These are phyloP conservation scores for Pontederia crassipes DNA, from an alignment of 176 grass and related monocot species.

Conservation along the genomic window DNA sequence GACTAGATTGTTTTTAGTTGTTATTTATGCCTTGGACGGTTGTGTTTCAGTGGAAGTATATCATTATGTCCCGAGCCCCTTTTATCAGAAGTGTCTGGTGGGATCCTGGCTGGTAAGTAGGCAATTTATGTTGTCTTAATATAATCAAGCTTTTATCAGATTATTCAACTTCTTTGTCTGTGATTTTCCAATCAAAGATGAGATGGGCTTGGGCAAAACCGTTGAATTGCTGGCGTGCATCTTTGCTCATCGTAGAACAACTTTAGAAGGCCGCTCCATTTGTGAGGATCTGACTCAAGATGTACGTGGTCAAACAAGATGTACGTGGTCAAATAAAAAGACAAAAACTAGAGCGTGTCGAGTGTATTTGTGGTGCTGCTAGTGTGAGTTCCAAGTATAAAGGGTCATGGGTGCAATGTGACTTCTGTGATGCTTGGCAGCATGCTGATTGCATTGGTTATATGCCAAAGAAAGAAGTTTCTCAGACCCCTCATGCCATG, in stretches of 20 bases:
- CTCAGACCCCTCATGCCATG: constrained; percentile 23
- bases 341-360: constrained; percentile 79
- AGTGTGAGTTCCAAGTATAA: constrained; percentile 70
- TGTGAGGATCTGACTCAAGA: constrained; percentile 5
- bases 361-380: constrained; percentile 91
- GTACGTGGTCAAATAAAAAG: constrained; percentile 32
- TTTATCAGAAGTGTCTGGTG: constrained; percentile 54
- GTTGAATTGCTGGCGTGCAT: constrained; percentile 91
- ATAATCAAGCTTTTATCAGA: constrained; percentile 9
- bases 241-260: constrained; percentile 57
- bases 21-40: constrained; percentile 3
- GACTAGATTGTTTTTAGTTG: not conserved
- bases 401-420: constrained; percentile 82
- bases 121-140: constrained; percentile 1
- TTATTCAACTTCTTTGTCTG: not conserved
- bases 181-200: constrained; percentile 58
- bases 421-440: constrained; percentile 93
- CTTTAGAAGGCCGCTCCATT: constrained; percentile 16
- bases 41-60: constrained; percentile 61
- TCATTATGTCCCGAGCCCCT: constrained; percentile 54
- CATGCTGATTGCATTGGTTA: constrained; percentile 90
- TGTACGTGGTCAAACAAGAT: not conserved
- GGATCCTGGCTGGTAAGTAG: constrained; percentile 77
- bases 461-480: constrained; percentile 32
- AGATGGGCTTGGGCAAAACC: constrained; percentile 97